Evolutionary conservation across 2,329 filamentous ascomycete genomes (phyloP).

Genomic region (Magnaporthiopsis poae): DNA sequence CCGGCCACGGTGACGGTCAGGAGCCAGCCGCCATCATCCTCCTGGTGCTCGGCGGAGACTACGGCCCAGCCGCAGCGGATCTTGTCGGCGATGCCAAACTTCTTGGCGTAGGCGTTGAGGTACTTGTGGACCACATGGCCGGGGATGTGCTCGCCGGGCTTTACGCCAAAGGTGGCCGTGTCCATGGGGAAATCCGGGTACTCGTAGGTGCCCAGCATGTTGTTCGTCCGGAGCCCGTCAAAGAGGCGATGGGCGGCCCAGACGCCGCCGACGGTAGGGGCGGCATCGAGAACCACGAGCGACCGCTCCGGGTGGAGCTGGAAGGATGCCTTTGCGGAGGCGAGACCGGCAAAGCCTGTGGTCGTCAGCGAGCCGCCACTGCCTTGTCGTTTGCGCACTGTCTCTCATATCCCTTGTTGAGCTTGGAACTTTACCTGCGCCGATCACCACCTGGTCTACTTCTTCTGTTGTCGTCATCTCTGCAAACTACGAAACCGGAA

Average conservation of each 20-base stretch:
- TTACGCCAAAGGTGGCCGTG: constrained; percentile 37
- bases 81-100: constrained; percentile 30
- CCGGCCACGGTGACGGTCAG: constrained; percentile 22
- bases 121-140: constrained; percentile 38
- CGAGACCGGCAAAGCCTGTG: constrained; percentile 37
- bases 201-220: constrained; percentile 63
- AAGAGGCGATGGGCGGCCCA: constrained; percentile 62
- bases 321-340: constrained; percentile 51
- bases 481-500: background rate
- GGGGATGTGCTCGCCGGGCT: constrained; percentile 36
- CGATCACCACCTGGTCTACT: background rate
- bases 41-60: constrained; percentile 31
- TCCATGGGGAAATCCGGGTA: constrained; percentile 66
- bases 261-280: constrained; percentile 52
- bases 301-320: constrained; percentile 47
- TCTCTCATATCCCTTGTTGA: background rate
- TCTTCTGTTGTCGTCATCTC: background rate
- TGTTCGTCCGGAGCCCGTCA: constrained; percentile 62
- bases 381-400: background rate
- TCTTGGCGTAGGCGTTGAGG: constrained; percentile 32
- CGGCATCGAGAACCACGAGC: constrained; percentile 48
- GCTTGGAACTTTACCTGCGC: background rate
- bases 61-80: constrained; percentile 32
- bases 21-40: constrained; percentile 33
- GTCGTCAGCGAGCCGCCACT: background rate